Evolutionary conservation across 2,329 filamentous ascomycete species (phyloP), one percentile per base, ranked within the genome.

Genomic region (Seiridium cupressi): DNA sequence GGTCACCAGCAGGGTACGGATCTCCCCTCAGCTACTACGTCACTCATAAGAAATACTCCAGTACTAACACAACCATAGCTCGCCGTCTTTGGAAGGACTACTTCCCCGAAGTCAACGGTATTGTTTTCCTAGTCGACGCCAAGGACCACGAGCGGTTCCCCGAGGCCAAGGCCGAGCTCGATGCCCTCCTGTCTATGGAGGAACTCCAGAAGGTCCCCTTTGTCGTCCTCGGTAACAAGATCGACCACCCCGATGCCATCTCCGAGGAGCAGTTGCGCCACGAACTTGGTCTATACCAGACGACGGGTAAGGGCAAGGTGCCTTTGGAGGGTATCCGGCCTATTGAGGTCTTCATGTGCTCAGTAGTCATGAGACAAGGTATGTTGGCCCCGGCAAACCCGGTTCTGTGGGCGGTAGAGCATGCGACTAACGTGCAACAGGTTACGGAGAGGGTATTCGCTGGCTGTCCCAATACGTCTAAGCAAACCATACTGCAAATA

Each of bases 301-400:
- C 93, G 59, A 97, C 92, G 63, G 93, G 93, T 71, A 97, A 97
- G 86, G 93, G 93, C 78, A 96, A 96, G 84, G 89, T 96, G 64
- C 91, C 90, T 65, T 83, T 95, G 67, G 93, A 97, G 82, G 92
- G 92, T 40, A 96, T 97, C 77, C 85, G 93, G 69, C 92, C 93
- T 32, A 94, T 99, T 72, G 95, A 99, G 84, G 87, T 98, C 64
- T 98, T 98, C 79, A 96, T 99, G 95, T 98, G 93, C 86, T 96
- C 92, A 70, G 93, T 98, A 68, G 94, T 98, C 64, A 97, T 97
- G 92, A 87, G 94, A 77, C 94, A 98, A 83, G 95, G 87, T 89
- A 69, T 68, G 84, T 78, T 44, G 7, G 63, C 34, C 31, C 40
- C 42, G 10, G 26, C 56, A n/a, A 44, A 26, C 4, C 9, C 11